phyloP scores from a whole-genome alignment of 2,329 filamentous ascomycete species.

The Colletotrichum destructivum region DNA sequence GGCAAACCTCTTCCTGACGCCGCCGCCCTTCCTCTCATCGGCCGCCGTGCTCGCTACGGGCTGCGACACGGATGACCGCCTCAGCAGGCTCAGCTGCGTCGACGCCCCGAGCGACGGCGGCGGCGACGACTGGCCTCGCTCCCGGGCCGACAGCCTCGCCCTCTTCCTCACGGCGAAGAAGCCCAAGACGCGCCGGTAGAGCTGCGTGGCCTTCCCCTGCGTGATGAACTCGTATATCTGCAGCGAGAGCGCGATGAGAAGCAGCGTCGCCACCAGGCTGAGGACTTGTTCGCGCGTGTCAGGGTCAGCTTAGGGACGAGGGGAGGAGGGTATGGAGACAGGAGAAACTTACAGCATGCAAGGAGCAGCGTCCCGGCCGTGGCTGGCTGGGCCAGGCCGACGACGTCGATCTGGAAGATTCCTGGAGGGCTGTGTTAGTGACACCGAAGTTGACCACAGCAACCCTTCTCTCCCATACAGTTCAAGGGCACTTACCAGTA shows the following conservation, averaged over 20 bases:
- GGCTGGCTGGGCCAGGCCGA: conserved; percentile 20
- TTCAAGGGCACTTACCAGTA: not conserved
- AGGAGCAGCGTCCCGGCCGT: conserved; percentile 23
- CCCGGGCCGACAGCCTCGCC: not conserved
- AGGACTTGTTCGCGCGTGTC: conserved; percentile 22
- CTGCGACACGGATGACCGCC: conserved; percentile 31
- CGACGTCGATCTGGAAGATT: conserved; percentile 39
- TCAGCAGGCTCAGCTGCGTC: conserved; percentile 24
- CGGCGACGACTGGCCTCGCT: conserved; percentile 7
- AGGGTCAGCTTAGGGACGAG: not conserved
- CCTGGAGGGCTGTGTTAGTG: not conserved
- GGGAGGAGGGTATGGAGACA: not conserved
- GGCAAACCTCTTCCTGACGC: conserved; percentile 24
- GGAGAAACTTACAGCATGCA: conserved; percentile 30
- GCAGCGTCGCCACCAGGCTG: conserved; percentile 36
- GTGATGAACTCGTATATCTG: conserved; percentile 41
- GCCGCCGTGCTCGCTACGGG: conserved; percentile 14
- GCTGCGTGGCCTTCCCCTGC: conserved; percentile 5
- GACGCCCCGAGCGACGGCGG: conserved; percentile 28
- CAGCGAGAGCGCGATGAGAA: conserved; percentile 39
- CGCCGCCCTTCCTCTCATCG: conserved; percentile 15
- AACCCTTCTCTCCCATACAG: rapidly evolving
- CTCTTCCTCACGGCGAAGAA: conserved; percentile 5
- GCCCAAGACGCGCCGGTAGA: not conserved
- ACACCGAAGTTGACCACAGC: not conserved